Conservation (phyloP, 352 stramenopile species). For the Plasmopara muralis region DNA sequence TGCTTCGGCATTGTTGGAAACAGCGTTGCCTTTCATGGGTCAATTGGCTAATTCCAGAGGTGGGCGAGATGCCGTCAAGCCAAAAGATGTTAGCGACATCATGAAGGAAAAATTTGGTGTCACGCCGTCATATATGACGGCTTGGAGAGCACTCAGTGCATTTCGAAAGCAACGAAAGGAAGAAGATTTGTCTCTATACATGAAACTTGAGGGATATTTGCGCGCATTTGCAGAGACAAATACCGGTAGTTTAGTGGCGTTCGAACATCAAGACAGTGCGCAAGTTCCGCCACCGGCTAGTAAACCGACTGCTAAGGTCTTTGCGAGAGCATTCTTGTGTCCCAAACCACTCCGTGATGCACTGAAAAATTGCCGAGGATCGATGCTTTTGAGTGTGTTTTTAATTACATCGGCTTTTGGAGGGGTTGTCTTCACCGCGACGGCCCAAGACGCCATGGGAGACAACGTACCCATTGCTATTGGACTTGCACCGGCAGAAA, state of each 20-base stretch:
- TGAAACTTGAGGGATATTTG: conserved; percentile 60
- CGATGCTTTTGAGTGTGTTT: conserved; percentile 64
- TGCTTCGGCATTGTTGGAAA: conserved; percentile 65
- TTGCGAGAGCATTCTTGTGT: conserved; percentile 62
- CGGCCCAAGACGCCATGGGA: conserved; percentile 66
- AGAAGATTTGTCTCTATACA: conserved; percentile 60
- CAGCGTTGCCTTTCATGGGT: conserved; percentile 62
- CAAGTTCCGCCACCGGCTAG: conserved; percentile 2
- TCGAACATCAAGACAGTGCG: conserved; percentile 38
- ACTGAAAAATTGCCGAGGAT: conserved; percentile 51
- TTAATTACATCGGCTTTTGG: conserved; percentile 59
- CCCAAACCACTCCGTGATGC: conserved; percentile 50
- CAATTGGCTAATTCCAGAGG: conserved; percentile 24
- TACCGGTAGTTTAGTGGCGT: conserved; percentile 45
- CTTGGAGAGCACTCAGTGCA: conserved; percentile 61
- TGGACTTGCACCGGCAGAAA: conserved; percentile 44
- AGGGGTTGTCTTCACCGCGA: conserved; percentile 61
- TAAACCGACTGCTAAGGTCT: conserved; percentile 31
- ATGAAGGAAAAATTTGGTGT: conserved; percentile 83
- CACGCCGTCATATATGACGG: conserved; percentile 72
- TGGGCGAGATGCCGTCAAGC: conserved; percentile 47
- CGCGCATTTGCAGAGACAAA: conserved; percentile 55
- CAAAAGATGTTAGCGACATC: conserved; percentile 70
- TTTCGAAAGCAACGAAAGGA: conserved; percentile 64
- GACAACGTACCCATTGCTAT: conserved; percentile 69